Conservation (phyloP, 306 rosid species). For the Acacia acuminata region DNA sequence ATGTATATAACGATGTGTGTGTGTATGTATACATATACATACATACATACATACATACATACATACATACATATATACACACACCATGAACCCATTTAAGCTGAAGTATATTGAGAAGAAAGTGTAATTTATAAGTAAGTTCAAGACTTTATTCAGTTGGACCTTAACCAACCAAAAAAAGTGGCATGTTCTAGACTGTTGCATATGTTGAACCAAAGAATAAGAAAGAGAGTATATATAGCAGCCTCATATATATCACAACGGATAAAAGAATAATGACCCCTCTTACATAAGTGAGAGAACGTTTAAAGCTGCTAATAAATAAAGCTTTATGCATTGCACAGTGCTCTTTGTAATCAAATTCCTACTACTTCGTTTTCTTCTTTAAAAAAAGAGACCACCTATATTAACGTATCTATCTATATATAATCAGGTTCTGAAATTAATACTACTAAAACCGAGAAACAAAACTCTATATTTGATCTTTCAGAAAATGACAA, state of each 20-base stretch:
- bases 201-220: constrained; percentile 10
- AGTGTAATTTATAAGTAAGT: too few relatives aligned
- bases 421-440: not conserved
- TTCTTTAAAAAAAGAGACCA: not conserved
- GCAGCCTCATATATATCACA: not conserved
- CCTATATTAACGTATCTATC: not conserved
- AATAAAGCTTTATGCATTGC: constrained; percentile 3
- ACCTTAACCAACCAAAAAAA: too few relatives aligned
- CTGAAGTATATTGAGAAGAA: too few relatives aligned
- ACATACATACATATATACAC: too few relatives aligned
- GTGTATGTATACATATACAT: too few relatives aligned
- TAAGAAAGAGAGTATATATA: not conserved
- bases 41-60: too few relatives aligned
- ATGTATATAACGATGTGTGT: too few relatives aligned
- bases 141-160: too few relatives aligned
- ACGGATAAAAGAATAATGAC: constrained; percentile 17
- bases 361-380: not conserved
- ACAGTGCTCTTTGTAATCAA: not conserved
- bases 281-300: constrained; percentile 24
- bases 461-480: not conserved
- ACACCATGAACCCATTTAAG: too few relatives aligned
- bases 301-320: constrained; percentile 53
- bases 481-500: not conserved
- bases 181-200: constrained; percentile 29
- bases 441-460: too few relatives aligned